Base-by-base conservation (phyloP, 495 filamentous ascomycete species). In the Jackrogersella multiformis region DNA sequence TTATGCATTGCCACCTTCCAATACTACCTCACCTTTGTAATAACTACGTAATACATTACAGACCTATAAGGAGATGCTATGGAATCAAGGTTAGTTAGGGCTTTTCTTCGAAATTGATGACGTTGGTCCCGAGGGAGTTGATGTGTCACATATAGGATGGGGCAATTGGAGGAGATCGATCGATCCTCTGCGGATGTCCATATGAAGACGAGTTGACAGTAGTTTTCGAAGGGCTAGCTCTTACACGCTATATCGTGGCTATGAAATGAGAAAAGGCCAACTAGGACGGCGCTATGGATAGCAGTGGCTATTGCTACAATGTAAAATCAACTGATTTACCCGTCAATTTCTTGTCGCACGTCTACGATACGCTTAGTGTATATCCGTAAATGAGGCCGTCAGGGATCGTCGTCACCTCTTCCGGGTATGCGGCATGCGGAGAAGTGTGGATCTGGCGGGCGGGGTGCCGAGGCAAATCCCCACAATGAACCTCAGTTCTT, bases 391-490 rank as follows among this genome's bases (percentile, higher is more conserved):
- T 12, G 35, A 4, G 34, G 15, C n/a, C 9, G 18, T 52, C 52
- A 57, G 61, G 53, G 44, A 53, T 36, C 12, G 26, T 36, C 13
- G 26, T 15, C 15, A 26, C 45, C 36, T 5, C n/a, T 18, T 38
- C 39, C 52, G 51, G 61, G n/a, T n/a, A n/a, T n/a, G n/a, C n/a
- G 59, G 24, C 26, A 28, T 53, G 58, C 58, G 58, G 57, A 58
- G 58, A 60, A 39, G 12, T 30, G 56, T 55, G 56, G 63, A 21
- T 35, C 56, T 13, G 13, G 12, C 46, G 63, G 13, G 12, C 46
- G 63, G 63, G 32, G 49, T 62, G 23, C 64, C 64, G 64, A 62
- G 64, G 64, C 46, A 62, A 68, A 53, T 52, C 56, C 39, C 54
- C 57, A 60, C 39, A 61, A 45, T 24, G 21, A 42, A 61, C 53